These are phyloP conservation scores for Bacidia rubella DNA, from an alignment of 495 filamentous ascomycete genomes.

Conservation along the genomic window DNA sequence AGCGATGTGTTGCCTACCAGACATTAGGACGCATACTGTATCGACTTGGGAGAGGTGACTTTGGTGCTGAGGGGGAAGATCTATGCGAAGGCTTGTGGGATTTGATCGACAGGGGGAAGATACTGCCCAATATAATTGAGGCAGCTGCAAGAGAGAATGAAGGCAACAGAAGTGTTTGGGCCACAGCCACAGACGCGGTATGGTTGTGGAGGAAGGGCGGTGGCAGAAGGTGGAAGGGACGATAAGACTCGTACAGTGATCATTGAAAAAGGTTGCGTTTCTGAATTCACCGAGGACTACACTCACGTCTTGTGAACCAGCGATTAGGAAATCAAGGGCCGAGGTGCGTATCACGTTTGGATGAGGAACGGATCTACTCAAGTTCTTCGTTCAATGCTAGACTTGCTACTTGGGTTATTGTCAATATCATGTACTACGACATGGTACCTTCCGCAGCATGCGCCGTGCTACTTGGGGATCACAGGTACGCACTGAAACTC, in stretches of 20 bases:
- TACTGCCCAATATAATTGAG: slow-evolving; percentile 57
- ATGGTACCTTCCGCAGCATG: too few species aligned
- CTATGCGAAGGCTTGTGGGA: slow-evolving; percentile 56
- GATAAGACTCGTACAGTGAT: not conserved
- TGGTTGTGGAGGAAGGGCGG: slow-evolving; percentile 86
- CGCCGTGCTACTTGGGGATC: too few species aligned
- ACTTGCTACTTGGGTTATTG: too few species aligned
- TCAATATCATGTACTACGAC: too few species aligned
- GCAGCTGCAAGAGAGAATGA: slow-evolving; percentile 43
- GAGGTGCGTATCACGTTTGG: too few species aligned
- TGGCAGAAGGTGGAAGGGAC: slow-evolving; percentile 22
- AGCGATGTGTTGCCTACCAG: slow-evolving; percentile 86
- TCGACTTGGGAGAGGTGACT: slow-evolving; percentile 66
- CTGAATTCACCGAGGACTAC: too few species aligned
- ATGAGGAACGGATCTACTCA: too few species aligned
- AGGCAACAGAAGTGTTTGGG: slow-evolving; percentile 22
- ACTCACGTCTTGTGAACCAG: too few species aligned
- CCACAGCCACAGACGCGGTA: slow-evolving; percentile 70
- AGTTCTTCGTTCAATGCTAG: too few species aligned
- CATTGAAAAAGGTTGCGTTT: not conserved
- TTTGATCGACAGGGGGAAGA: slow-evolving; percentile 60
- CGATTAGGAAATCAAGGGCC: too few species aligned
- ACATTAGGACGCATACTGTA: slow-evolving; percentile 77
- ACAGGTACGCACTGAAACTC: too few species aligned
- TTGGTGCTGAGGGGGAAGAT: slow-evolving; percentile 47